Percentiles rank a stretch among this genome's conserved stretches.
Conservation (phyloP, 2,329 filamentous ascomycete species). For the Rachicladosporium sp. region DNA sequence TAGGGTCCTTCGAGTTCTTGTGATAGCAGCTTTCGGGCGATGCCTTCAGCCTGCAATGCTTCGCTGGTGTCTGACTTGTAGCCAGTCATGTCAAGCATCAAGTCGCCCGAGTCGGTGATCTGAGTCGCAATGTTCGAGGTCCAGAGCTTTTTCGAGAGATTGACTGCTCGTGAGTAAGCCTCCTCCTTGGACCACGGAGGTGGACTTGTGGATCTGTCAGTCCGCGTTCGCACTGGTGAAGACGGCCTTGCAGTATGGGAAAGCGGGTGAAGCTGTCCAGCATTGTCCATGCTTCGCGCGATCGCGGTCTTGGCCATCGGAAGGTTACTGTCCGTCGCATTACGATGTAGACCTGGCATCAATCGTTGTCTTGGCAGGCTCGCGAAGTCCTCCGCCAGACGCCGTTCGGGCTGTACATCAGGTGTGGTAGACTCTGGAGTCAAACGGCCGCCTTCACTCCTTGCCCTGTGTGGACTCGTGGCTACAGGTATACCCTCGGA, state of each 20-base stretch:
- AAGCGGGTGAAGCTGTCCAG: conserved; percentile 6
- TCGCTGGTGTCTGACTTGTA: conserved; percentile 94
- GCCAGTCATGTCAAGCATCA: conserved; percentile 96
- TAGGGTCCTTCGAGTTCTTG: conserved; percentile 92
- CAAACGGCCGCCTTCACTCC: conserved; percentile 35
- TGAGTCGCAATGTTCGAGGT: conserved; percentile 84
- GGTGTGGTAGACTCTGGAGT: conserved; percentile 9
- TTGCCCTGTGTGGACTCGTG: conserved; percentile 21
- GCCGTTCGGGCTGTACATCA: conserved; percentile 4
- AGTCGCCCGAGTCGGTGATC: conserved; percentile 82
- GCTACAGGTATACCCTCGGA: conserved; percentile 16
- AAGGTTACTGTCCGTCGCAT: conserved; percentile 43
- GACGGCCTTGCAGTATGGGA: conserved; percentile 1
- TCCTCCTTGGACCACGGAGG: conserved; percentile 60
- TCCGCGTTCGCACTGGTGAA: conserved; percentile 10
- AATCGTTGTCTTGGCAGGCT: conserved; percentile 2
- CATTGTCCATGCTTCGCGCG: conserved; percentile 20
- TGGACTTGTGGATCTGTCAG: conserved; percentile 56
- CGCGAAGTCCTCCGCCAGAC: conserved; percentile 12
- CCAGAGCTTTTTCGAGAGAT: conserved; percentile 75
- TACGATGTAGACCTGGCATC: conserved; percentile 29
- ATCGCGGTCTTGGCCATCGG: conserved; percentile 30
- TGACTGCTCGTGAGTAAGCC: conserved; percentile 70
- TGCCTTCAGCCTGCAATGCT: conserved; percentile 78
- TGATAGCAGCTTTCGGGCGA: conserved; percentile 81